Evolutionary conservation across 2,329 filamentous ascomycete species (phyloP).

Genomic region (Cladosporium velox): DNA sequence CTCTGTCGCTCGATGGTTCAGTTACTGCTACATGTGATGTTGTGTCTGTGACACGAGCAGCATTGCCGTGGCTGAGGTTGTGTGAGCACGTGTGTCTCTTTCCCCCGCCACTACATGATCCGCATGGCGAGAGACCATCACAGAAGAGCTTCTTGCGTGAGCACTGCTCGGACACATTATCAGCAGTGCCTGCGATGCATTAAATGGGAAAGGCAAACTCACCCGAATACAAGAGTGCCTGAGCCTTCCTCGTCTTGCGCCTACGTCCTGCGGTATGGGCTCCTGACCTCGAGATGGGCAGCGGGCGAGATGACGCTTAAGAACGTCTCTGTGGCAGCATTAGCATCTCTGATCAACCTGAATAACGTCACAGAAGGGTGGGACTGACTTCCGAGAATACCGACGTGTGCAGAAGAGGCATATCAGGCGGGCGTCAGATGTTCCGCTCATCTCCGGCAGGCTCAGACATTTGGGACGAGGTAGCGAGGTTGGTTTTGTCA

Average conservation of each 20-base stretch:
- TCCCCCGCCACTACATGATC: not conserved
- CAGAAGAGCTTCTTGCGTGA: not conserved
- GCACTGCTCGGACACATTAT: not conserved
- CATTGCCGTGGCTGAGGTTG: not conserved
- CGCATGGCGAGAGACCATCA: not conserved
- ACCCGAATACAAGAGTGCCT: not conserved
- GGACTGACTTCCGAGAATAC: not conserved
- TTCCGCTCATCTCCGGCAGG: not conserved
- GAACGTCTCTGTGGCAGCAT: not conserved
- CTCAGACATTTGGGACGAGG: not conserved
- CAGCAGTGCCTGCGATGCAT: not conserved
- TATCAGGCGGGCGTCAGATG: not conserved
- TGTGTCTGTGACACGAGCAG: not conserved
- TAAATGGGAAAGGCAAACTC: not conserved
- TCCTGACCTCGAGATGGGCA: not conserved
- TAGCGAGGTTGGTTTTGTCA: not conserved
- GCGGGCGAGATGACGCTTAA: not conserved
- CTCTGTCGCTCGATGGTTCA: not conserved
- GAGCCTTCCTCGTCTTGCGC: not conserved
- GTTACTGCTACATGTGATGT: not conserved
- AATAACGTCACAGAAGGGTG: not conserved
- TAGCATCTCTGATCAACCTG: not conserved
- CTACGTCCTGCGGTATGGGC: not conserved
- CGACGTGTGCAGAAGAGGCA: not conserved
- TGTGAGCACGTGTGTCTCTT: not conserved